Evolutionary conservation across 2,329 filamentous ascomycete species (phyloP).

Genomic region (Stenocarpella maydis): DNA sequence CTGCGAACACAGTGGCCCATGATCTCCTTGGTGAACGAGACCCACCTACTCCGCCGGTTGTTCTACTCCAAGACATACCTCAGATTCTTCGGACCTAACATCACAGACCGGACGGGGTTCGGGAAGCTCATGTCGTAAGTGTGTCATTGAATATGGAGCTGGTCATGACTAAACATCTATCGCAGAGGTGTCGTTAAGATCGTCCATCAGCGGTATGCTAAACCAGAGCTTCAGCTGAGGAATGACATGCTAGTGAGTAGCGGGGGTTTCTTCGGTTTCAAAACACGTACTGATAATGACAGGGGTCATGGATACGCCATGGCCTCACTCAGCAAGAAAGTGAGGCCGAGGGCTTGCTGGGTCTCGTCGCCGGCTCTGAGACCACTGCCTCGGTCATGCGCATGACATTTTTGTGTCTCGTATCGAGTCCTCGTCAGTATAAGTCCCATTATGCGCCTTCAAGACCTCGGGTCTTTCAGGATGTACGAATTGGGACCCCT

Average conservation of each 20-base stretch:
- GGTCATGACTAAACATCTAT: not conserved
- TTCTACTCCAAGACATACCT: conserved; percentile 43
- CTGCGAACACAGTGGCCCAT: conserved; percentile 39
- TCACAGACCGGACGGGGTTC: conserved; percentile 40
- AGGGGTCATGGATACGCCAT: conserved; percentile 37
- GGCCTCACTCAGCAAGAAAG: conserved; percentile 51
- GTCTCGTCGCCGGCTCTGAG: conserved; percentile 33
- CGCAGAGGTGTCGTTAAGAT: not conserved
- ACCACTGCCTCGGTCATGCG: conserved; percentile 30
- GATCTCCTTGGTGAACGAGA: conserved; percentile 51
- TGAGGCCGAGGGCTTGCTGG: conserved; percentile 45
- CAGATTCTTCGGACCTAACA: conserved; percentile 45
- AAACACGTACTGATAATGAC: not conserved
- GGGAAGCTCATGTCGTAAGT: conserved; percentile 41
- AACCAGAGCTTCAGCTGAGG: conserved; percentile 49
- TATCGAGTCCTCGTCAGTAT: conserved; percentile 42
- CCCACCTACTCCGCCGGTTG: conserved; percentile 44
- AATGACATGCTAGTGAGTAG: conserved; percentile 55
- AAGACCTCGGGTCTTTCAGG: no score
- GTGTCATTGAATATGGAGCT: not conserved
- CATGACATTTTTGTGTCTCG: conserved; percentile 49
- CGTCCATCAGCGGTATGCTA: conserved; percentile 7
- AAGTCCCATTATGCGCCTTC: no score
- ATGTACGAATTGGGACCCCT: no score
- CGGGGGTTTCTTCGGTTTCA: accelerated